Percentiles rank a stretch among this genome's conserved stretches.
These are phyloP conservation scores for Smallanthus sonchifolius DNA, from an alignment of 129 eudicot genomes.

Conservation along the genomic window DNA sequence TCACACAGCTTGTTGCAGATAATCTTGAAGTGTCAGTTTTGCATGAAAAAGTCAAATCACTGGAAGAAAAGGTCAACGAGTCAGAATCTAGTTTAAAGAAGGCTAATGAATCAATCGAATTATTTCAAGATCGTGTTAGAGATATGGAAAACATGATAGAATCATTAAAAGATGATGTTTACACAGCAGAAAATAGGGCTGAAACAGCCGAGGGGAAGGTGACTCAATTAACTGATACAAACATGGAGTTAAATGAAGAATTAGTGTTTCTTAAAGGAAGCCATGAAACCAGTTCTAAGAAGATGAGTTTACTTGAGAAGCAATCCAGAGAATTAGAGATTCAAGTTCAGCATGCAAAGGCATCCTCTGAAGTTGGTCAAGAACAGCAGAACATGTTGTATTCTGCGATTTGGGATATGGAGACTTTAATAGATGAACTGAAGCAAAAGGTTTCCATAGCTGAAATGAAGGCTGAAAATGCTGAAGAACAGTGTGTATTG, in stretches of 20 bases:
- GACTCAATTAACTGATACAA: slow-evolving; percentile 61
- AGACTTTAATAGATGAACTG: slow-evolving; percentile 87
- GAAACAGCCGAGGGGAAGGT: slow-evolving; percentile 63
- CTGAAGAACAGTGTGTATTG: slow-evolving; percentile 60
- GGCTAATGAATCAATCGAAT: slow-evolving; percentile 40
- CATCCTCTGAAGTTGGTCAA: slow-evolving; percentile 78
- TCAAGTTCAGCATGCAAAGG: slow-evolving; percentile 63
- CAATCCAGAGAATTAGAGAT: slow-evolving; percentile 73
- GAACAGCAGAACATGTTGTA: slow-evolving; percentile 91
- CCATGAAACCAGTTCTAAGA: slow-evolving; percentile 56
- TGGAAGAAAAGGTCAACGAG: slow-evolving; percentile 55
- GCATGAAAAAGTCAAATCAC: slow-evolving; percentile 40
- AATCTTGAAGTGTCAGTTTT: slow-evolving; percentile 45
- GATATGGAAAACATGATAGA: slow-evolving; percentile 52
- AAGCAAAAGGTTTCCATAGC: slow-evolving; percentile 73
- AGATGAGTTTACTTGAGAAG: slow-evolving; percentile 69
- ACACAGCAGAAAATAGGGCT: slow-evolving; percentile 55
- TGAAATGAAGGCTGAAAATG: slow-evolving; percentile 64
- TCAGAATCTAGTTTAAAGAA: slow-evolving; percentile 45
- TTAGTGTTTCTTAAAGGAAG: slow-evolving; percentile 64
- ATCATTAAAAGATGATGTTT: slow-evolving; percentile 54
- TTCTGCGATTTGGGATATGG: slow-evolving; percentile 99
- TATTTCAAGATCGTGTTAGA: slow-evolving; percentile 39
- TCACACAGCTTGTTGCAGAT: slow-evolving; percentile 40
- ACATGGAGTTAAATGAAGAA: slow-evolving; percentile 75